Evolutionary conservation across 2,329 filamentous ascomycete genomes (phyloP), one percentile per base, ranked within the genome.

Genomic region (Cercospora sojina): DNA sequence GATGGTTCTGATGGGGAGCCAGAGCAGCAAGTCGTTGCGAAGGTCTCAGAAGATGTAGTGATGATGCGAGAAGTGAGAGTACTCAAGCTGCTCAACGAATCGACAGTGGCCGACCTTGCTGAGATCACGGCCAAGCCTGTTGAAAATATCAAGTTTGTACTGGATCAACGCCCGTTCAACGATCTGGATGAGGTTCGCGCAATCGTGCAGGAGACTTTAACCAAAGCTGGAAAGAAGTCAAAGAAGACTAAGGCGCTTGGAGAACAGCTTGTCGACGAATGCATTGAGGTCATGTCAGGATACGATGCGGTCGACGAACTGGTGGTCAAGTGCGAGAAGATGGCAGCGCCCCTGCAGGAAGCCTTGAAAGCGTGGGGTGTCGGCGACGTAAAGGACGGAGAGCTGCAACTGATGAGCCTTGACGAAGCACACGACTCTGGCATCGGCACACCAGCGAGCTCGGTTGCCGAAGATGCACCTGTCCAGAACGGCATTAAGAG

Each of bases 241-340:
- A 83, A 83, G 38, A 84, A 84, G 68, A 66, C 70, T 1, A 70
- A 70, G 49, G 81, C 86, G 0, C 84, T 91, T 69, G 90, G 90
- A 1, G 87, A 90, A 62, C 88, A 85, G 73, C 84, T 91, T 62
- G 85, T 91, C 6, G 87, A 91, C 58, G 86, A 86, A 59, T 88
- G 87, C 58, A 75, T 86, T 35, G 87, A 91, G 25, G 96, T 96
- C 84, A 89, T 91, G 80, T 85, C 85, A 18, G 91, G 91, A 0
- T 93, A 95, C 72, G 86, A 90, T 69, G 91, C 91, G 20, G 92
- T 97, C 61, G 93, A 97, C 77, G 85, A 89, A 51, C 85, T 97
- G 8, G 92, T 97, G 16, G 83, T 86, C 20, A 84, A 89, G 69
- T 97, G 93, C 74, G 90, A 94, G 75, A 79, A 81, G 2, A 83